Evolutionary conservation across 306 rosid species (phyloP).

Genomic region (Sindora glabra): DNA sequence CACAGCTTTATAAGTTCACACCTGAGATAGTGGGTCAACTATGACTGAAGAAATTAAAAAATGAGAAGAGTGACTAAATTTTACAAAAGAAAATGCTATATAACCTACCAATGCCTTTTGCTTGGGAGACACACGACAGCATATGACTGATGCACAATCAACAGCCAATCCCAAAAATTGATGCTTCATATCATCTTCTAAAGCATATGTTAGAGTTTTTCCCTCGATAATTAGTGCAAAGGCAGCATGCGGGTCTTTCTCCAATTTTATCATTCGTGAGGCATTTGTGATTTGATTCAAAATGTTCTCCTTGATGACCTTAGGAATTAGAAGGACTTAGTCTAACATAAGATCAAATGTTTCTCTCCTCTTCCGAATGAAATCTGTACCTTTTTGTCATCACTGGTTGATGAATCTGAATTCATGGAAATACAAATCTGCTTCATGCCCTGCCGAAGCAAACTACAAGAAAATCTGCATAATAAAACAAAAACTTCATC

Average conservation of each 20-base stretch:
- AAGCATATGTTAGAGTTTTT: conserved; percentile 70
- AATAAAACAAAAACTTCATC: conserved; percentile 9
- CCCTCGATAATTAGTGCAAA: conserved; percentile 94
- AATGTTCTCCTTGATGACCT: conserved; percentile 79
- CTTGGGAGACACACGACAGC: conserved; percentile 96
- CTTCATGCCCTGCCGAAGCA: conserved; percentile 98
- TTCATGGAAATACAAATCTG: conserved; percentile 60
- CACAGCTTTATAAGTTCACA: conserved; percentile 4
- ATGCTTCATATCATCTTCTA: conserved; percentile 77
- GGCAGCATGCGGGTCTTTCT: conserved; percentile 97
- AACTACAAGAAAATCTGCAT: conserved; percentile 89
- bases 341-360: conserved; percentile 45
- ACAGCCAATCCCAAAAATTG: conserved; percentile 83
- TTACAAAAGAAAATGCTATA: conserved; percentile 6
- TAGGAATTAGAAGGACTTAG: conserved; percentile 30
- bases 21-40: conserved; percentile 2
- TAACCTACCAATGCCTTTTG: conserved; percentile 88
- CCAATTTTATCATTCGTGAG: conserved; percentile 78
- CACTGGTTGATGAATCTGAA: conserved; percentile 43
- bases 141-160: conserved; percentile 93
- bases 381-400: conserved; percentile 63
- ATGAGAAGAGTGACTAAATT: not conserved
- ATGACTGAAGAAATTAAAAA: not conserved
- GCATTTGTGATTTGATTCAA: conserved; percentile 79
- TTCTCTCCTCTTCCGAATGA: conserved; percentile 7